Base-by-base conservation (phyloP, 2,329 filamentous ascomycete genomes). In the Colletotrichum salicis region DNA sequence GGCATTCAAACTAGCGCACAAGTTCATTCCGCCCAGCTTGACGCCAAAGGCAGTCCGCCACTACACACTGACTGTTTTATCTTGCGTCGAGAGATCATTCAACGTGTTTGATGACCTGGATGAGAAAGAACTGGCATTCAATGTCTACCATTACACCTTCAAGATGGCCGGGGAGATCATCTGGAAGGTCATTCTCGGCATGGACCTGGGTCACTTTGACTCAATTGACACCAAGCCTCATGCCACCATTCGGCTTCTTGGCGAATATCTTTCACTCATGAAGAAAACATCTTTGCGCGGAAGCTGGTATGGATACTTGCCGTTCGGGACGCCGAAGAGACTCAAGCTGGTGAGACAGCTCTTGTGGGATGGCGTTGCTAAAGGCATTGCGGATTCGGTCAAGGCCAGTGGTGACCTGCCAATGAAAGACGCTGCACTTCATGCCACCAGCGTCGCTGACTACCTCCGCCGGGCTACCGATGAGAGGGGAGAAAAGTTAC, bases 241-340 rank as follows among this genome's bases (percentile, higher is more conserved):
- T 1, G 67, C 57, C 22, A 70, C 63, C 3, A 70, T 70, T 29
- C 35, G 56, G 12, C 13, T 67, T 5, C 56, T 67, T 1, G 67
- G 67, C 2, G 63, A 70, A n/a, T 70, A 67, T n/a, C 37, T 70
- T 15, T 70, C 67, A 5, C 35, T 67, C 15, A 67, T 70, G 67
- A 70, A 70, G 4, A 70, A 70, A 29, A 70, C 56, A 0, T 67
- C 63, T 0, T 11, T 70, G 0, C 27, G 63, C 6, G 56, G 63
- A 3, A 67, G 56, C 13, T 70, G 63, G 67, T 70, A 70, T 13
- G 67, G 67, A 0, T 61, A 67, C 19, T 45, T 70, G 5, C 67
- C 67, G 0, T 70, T 70, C 19, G 67, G 67, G 8, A 57, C 15
- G 8, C 67, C 67, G 0, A 67, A 67, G 29, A 31, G 67, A 10